Evolutionary conservation across 2,329 filamentous ascomycete genomes (phyloP).

Genomic region (Cercospora sojina): DNA sequence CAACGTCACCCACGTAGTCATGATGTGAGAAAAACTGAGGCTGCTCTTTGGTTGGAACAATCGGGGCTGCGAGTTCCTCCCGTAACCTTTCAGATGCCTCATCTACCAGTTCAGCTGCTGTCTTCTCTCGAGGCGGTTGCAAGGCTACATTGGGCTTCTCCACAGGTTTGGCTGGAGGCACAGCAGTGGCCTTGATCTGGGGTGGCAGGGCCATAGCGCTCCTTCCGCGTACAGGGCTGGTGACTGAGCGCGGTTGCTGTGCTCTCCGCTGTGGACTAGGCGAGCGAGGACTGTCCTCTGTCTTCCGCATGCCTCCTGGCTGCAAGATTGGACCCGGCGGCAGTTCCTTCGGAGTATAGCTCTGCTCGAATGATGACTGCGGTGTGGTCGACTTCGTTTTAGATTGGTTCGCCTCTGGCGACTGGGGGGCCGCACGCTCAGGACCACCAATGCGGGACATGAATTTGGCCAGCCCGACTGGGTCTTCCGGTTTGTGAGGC

Average conservation of each 20-base stretch:
- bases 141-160: conserved; percentile 34
- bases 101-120: conserved; percentile 55
- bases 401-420: conserved; percentile 22
- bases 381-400: conserved; percentile 32
- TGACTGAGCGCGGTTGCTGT: conserved; percentile 52
- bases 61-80: conserved; percentile 58
- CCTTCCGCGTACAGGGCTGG: conserved; percentile 43
- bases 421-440: conserved; percentile 7
- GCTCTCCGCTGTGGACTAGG: conserved; percentile 59
- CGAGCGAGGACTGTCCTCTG: conserved; percentile 59
- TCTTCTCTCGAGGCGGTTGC: conserved; percentile 41
- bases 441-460: conserved; percentile 24
- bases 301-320: conserved; percentile 42
- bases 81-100: conserved; percentile 70
- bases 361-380: conserved; percentile 22
- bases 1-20: conserved; percentile 44
- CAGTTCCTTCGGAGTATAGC: conserved; percentile 41
- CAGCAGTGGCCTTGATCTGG: conserved; percentile 34
- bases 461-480: conserved; percentile 28
- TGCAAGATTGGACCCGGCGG: conserved; percentile 55
- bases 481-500: conserved; percentile 19
- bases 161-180: conserved; percentile 37
- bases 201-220: conserved; percentile 23
- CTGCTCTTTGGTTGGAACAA: conserved; percentile 61
- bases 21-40: conserved; percentile 65